These are phyloP conservation scores for Prunus mume DNA, from an alignment of 306 rosid genomes.

Conservation along the genomic window DNA sequence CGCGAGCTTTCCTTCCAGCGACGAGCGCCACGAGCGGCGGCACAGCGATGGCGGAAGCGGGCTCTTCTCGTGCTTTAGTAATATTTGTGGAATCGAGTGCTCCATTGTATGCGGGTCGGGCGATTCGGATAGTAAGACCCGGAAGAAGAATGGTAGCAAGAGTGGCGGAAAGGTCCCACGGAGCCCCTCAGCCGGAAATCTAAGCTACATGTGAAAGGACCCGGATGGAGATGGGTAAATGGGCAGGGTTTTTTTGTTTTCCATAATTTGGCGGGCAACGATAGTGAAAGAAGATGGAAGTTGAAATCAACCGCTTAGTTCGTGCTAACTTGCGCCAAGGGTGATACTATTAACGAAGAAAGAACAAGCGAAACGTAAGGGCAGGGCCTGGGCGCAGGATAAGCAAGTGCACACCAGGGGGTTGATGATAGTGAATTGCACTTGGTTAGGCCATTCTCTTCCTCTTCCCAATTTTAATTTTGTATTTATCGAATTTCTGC, in stretches of 20 bases:
- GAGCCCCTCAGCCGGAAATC: conserved; percentile 34
- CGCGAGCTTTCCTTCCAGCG: conserved; percentile 28
- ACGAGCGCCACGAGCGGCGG: conserved; percentile 33
- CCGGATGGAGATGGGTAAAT: background rate
- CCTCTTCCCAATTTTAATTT: background rate
- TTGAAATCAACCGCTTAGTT: background rate
- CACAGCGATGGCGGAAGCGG: conserved; percentile 52
- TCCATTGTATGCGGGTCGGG: conserved; percentile 74
- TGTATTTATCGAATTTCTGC: background rate
- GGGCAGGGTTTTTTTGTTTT: background rate
- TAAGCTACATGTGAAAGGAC: conserved; percentile 34
- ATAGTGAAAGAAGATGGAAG: background rate
- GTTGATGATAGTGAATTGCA: background rate
- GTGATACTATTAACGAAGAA: background rate
- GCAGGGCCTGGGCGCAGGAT: background rate
- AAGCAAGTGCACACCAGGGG: background rate
- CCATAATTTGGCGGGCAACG: background rate
- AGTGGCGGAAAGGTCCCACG: conserved; percentile 26
- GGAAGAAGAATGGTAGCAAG: conserved; percentile 19
- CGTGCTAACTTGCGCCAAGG: background rate
- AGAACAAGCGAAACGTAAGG: background rate
- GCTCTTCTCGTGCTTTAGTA: conserved; percentile 87
- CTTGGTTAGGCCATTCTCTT: background rate
- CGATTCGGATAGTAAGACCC: background rate
- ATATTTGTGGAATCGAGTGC: conserved; percentile 81